Evolutionary conservation across 352 stramenopile species (phyloP).

Genomic region (Phytophthora multivora): DNA sequence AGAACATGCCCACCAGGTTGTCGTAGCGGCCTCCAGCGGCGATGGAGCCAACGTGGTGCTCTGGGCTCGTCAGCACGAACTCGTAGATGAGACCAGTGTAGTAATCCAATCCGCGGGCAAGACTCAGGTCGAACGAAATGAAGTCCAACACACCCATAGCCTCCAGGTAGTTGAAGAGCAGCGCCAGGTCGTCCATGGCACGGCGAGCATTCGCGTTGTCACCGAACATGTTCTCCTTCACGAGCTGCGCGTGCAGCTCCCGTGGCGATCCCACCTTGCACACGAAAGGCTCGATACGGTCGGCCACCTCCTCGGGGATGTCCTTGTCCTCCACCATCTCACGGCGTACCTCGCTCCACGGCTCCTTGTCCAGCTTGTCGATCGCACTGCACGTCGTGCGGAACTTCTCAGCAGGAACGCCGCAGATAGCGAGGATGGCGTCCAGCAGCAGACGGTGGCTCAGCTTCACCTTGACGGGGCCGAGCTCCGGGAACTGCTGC

Average conservation of each 20-base stretch:
- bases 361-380: conserved; percentile 99
- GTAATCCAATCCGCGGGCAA: conserved; percentile 98
- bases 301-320: conserved; percentile 88
- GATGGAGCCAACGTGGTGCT: conserved; percentile 96
- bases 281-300: conserved; percentile 96
- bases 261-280: conserved; percentile 87
- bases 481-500: conserved; percentile 86
- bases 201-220: conserved; percentile 83
- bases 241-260: conserved; percentile 81
- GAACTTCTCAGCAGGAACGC: conserved; percentile 97
- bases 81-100: conserved; percentile 99
- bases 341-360: conserved; percentile 87
- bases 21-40: conserved; percentile 98
- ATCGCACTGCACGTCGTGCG: conserved; percentile 98
- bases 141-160: conserved; percentile 95
- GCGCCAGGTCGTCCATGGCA: conserved; percentile 92
- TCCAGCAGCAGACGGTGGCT: conserved; percentile 98
- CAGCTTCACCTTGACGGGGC: conserved; percentile 97
- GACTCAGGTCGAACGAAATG: conserved; percentile 96
- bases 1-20: conserved; percentile 98
- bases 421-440: conserved; percentile 97
- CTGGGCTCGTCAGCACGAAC: conserved; percentile 92
- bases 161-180: conserved; percentile 98
- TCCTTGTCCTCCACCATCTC: conserved; percentile 99
- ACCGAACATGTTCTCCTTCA: conserved; percentile 89